Evolutionary conservation across 306 rosid genomes (phyloP), one percentile per base, ranked within the genome.

Genomic region (Cucumis cinereus): DNA sequence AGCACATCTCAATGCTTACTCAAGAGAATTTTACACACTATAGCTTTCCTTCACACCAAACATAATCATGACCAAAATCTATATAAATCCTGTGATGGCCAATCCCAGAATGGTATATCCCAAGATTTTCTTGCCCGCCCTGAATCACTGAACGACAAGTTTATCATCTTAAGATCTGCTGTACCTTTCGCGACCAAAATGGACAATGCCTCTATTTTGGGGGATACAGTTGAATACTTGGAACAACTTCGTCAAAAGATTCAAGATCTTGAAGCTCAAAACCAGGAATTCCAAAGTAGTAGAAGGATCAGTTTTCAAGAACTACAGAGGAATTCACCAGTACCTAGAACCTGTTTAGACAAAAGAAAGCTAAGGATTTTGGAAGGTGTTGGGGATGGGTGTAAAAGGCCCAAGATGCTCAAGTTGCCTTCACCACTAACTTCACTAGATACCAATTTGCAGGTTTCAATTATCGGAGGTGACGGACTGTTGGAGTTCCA

Each of bases 131-230:
- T 94, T 9, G 95, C 98, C 0, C 89, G 90, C 4, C 84, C 93
- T 1, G 99, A 94, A 85, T 89, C 88, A 78, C 93, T 94, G 3
- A 90, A 94, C 59, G 93, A 94, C 79, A 84, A 92, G 82, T 92
- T 94, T 83, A 84, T 94, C 28, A 89, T 94, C 2, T 60, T 94
- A 1, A 83, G 99, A 74, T 94, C 99, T 0, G 75, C 92, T 0
- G 96, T 94, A 1, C 99, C 99, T 0, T 94, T 94, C 49, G 93
- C 90, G 23, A 94, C 99, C 17, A 94, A 90, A 78, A 94, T 92
- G 97, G 99, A 94, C 86, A 89, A 94, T 62, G 96, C 97, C 2
- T 94, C 99, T 0, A 92, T 94, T 43, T 33, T 94, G 36, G 99
- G 97, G 0, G 99, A 94, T 78, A 90, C 99, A 1, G 90, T 94